Evolutionary conservation across 164 flowering plant species (phyloP).

Genomic region (Akebia trifoliata): DNA sequence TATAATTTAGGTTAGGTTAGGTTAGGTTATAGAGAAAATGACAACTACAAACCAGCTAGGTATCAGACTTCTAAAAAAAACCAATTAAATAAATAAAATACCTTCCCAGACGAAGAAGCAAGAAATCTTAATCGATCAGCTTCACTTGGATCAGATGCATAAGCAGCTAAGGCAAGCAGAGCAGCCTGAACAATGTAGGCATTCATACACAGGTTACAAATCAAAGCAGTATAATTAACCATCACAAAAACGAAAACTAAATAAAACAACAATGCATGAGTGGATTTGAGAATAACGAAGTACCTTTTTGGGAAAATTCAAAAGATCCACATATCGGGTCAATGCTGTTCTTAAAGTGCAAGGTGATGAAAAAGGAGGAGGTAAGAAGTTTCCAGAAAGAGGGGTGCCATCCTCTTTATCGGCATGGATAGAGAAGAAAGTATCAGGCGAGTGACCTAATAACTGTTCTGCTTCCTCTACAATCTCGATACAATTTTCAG

Average conservation of each 20-base stretch:
- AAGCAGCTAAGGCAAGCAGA: slow-evolving; percentile 80
- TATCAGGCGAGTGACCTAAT: slow-evolving; percentile 56
- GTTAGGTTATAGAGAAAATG: background rate
- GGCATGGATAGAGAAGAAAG: slow-evolving; percentile 69
- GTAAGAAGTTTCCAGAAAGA: slow-evolving; percentile 65
- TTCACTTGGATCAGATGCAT: slow-evolving; percentile 87
- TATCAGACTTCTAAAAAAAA: background rate
- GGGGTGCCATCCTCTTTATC: slow-evolving; percentile 93
- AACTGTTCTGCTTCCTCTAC: slow-evolving; percentile 80
- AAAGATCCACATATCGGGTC: slow-evolving; percentile 73
- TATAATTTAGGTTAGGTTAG: background rate
- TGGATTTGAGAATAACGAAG: background rate
- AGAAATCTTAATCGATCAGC: slow-evolving; percentile 78
- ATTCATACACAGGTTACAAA: slow-evolving; percentile 3
- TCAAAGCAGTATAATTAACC: background rate
- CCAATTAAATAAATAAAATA: too few relatives aligned
- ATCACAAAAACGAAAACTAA: background rate
- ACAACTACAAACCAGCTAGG: background rate
- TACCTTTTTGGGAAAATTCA: slow-evolving; percentile 96
- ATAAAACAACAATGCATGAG: too few relatives aligned
- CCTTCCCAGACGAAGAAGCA: slow-evolving; percentile 99
- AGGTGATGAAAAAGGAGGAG: slow-evolving; percentile 87
- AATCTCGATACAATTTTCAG: slow-evolving; percentile 61
- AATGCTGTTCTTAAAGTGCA: slow-evolving; percentile 82
- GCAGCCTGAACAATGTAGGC: slow-evolving; percentile 53